Percentiles rank a stretch among this genome's conserved stretches.
These are phyloP conservation scores for Eleusine indica DNA, from an alignment of 176 grass and related monocot genomes.

Conservation along the genomic window DNA sequence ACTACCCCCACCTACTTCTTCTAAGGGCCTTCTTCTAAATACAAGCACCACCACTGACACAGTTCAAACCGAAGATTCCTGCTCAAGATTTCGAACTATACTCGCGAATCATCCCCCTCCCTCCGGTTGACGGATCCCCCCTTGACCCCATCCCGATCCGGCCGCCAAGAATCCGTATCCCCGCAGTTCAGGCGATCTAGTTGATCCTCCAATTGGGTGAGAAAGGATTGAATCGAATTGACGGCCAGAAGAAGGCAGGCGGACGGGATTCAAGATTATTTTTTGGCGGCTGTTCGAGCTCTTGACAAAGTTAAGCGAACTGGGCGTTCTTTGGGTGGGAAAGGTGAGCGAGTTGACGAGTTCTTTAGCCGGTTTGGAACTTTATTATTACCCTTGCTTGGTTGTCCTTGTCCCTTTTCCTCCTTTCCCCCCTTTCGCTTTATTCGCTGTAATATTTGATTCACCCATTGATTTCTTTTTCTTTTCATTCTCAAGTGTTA, in stretches of 20 bases:
- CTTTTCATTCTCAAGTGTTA: background rate
- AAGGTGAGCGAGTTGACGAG: conserved; percentile 35
- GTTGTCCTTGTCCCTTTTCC: background rate
- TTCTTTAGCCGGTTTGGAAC: conserved; percentile 40
- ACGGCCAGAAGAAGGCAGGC: background rate
- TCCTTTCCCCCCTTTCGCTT: conserved; percentile 36
- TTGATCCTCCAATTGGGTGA: background rate
- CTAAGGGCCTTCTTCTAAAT: conserved; percentile 28
- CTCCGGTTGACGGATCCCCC: background rate
- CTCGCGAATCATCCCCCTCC: background rate
- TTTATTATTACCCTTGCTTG: conserved; percentile 33
- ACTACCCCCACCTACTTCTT: conserved; percentile 35
- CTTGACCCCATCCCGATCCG: background rate
- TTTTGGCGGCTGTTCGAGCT: conserved; percentile 29
- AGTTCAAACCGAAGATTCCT: conserved; percentile 44
- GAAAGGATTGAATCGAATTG: background rate
- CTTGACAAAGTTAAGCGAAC: conserved; percentile 30
- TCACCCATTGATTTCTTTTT: conserved; percentile 34
- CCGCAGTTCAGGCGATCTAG: background rate
- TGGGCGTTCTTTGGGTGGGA: conserved; percentile 22
- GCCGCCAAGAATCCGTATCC: background rate
- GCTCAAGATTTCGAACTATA: conserved; percentile 22
- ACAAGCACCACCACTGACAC: background rate
- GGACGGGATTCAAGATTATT: background rate
- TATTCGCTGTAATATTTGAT: conserved; percentile 46